Evolutionary conservation across 2,329 filamentous ascomycete genomes (phyloP).

Genomic region (Trichoderma atroviride): DNA sequence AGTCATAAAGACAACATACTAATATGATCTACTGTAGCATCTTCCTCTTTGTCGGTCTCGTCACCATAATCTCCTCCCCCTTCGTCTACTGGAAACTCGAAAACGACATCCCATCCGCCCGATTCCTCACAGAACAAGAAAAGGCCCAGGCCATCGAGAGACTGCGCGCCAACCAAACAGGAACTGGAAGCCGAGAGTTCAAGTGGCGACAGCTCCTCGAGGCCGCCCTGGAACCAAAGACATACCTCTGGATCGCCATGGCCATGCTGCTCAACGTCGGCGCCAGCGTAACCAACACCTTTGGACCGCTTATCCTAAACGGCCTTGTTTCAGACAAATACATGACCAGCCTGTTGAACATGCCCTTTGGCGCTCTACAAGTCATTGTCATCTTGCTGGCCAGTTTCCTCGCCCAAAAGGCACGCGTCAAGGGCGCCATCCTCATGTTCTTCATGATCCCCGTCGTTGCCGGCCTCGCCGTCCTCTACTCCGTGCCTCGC

Average conservation of each 20-base stretch:
- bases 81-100: slow-evolving; percentile 63
- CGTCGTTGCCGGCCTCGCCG: slow-evolving; percentile 59
- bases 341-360: slow-evolving; percentile 63
- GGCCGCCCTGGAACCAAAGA: slow-evolving; percentile 52
- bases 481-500: slow-evolving; percentile 59
- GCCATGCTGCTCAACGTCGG: slow-evolving; percentile 65
- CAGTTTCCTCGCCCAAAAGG: slow-evolving; percentile 60
- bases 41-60: slow-evolving; percentile 62
- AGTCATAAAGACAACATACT: neutral
- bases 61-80: slow-evolving; percentile 61
- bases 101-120: slow-evolving; percentile 58
- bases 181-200: slow-evolving; percentile 70
- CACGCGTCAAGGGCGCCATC: slow-evolving; percentile 58
- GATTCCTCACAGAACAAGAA: slow-evolving; percentile 66
- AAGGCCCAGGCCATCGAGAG: slow-evolving; percentile 69
- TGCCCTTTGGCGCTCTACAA: slow-evolving; percentile 67
- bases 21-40: slow-evolving; percentile 35
- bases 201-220: slow-evolving; percentile 66
- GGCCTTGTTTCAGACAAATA: slow-evolving; percentile 63
- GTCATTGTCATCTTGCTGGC: slow-evolving; percentile 59
- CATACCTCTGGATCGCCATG: slow-evolving; percentile 63
- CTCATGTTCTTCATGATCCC: slow-evolving; percentile 58
- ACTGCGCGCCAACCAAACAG: slow-evolving; percentile 73
- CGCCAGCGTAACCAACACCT: slow-evolving; percentile 64
- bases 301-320: slow-evolving; percentile 64